A percentile compares a stretch with the other conserved stretches of the same genome.
Conservation (phyloP, 257 asterid genomes). For the Eucommia ulmoides region DNA sequence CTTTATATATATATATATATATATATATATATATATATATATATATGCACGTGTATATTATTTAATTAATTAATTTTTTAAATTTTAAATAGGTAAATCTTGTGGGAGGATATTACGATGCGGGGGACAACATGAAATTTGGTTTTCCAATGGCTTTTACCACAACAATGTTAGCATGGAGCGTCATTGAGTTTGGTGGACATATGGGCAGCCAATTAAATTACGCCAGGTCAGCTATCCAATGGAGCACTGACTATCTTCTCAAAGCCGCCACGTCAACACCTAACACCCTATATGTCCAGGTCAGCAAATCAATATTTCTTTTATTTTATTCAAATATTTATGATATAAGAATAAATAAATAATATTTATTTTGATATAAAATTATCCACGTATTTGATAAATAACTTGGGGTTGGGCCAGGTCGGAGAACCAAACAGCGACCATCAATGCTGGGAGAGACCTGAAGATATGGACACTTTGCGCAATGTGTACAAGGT, state of each 20-base stretch:
- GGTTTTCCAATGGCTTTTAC: not conserved
- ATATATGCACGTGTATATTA: too few species aligned
- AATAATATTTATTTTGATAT: too few species aligned
- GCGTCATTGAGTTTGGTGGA: constrained; percentile 61
- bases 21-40: too few species aligned
- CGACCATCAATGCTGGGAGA: constrained; percentile 46
- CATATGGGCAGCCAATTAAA: constrained; percentile 37
- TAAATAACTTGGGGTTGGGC: too few species aligned
- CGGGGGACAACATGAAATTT: not conserved
- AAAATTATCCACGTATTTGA: too few species aligned
- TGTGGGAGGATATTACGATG: constrained; percentile 60
- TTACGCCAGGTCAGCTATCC: constrained; percentile 47
- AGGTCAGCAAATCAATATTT: constrained; percentile 20
- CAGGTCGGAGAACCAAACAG: constrained; percentile 73
- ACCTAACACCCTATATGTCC: constrained; percentile 50
- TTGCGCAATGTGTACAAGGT: constrained; percentile 5
- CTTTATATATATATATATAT: too few species aligned
- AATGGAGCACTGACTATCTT: constrained; percentile 80
- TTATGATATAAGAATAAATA: too few species aligned
- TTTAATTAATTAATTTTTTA: not conserved
- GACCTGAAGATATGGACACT: constrained; percentile 6
- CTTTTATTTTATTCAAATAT: too few species aligned
- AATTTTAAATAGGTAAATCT: constrained; percentile 39
- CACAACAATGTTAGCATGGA: not conserved
- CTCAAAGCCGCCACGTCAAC: constrained; percentile 72